phyloP scores from a whole-genome alignment of 2,329 filamentous ascomycete genomes.

The Calonectria multiphialidica region DNA sequence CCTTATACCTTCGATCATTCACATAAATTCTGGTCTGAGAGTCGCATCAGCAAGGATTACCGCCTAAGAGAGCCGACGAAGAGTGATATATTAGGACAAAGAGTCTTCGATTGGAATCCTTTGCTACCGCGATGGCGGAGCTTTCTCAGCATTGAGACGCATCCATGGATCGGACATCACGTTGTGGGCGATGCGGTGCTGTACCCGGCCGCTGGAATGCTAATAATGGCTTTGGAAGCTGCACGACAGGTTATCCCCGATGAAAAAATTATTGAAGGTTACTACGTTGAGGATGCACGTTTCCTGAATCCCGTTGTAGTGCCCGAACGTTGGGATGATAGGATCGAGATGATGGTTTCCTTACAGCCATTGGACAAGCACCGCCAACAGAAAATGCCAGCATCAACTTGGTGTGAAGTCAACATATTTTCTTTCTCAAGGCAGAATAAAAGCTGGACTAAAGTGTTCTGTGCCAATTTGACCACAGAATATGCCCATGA shows the following conservation, averaged over 20 bases:
- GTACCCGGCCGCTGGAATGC: not conserved
- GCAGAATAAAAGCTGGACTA: no score
- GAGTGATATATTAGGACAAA: not conserved
- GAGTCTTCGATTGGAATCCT: not conserved
- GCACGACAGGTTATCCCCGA: not conserved
- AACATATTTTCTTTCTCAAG: no score
- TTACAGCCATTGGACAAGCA: no score
- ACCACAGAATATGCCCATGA: no score
- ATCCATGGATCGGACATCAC: not conserved
- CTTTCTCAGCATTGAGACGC: not conserved
- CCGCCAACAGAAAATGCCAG: no score
- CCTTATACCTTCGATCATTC: not conserved
- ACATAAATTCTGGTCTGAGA: not conserved
- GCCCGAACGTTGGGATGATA: no score
- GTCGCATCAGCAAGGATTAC: not conserved
- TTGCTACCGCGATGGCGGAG: not conserved
- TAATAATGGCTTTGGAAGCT: not conserved
- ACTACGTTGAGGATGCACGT: not conserved
- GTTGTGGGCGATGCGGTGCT: not conserved
- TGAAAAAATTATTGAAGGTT: not conserved
- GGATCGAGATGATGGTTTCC: no score
- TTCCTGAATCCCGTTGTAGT: not conserved
- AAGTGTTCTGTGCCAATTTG: no score
- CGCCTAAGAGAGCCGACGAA: not conserved
- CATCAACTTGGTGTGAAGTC: no score